Conservation (phyloP, 2,329 filamentous ascomycete species). For the Colletotrichum viniferum region DNA sequence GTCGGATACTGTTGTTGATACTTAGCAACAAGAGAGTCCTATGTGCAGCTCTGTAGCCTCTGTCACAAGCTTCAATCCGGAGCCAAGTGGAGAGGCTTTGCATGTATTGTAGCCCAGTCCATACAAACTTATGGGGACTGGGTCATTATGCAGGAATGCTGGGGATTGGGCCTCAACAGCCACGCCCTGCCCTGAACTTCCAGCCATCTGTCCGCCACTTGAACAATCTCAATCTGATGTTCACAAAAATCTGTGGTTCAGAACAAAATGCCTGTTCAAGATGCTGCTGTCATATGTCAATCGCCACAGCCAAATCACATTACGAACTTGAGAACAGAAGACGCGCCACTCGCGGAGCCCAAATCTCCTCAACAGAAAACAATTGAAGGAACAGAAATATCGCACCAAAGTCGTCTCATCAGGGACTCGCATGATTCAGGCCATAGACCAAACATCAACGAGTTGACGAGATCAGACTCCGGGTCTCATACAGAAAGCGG, state of each 20-base stretch:
- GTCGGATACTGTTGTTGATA: not conserved
- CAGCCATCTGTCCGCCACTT: not conserved
- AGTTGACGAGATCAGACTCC: fast-evolving
- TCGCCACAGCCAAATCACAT: not conserved
- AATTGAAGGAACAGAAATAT: fast-evolving
- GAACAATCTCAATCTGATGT: not conserved
- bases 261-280: not conserved
- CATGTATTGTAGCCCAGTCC: not conserved
- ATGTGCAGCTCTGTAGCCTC: not conserved
- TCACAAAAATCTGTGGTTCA: fast-evolving
- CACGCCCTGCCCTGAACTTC: not conserved
- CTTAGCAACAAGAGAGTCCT: too few species aligned
- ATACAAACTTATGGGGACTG: not conserved
- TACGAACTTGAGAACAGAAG: not conserved
- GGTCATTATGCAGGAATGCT: not conserved
- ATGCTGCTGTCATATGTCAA: not conserved
- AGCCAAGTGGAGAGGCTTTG: not conserved
- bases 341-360: fast-evolving
- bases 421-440: not conserved
- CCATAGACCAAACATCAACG: fast-evolving
- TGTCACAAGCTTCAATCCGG: not conserved
- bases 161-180: not conserved
- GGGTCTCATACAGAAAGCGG: fast-evolving
- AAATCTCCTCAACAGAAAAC: fast-evolving
- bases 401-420: fast-evolving